Evolutionary conservation across 306 rosid genomes (phyloP), one percentile per base, ranked within the genome.

Genomic region (Neltuma alba): DNA sequence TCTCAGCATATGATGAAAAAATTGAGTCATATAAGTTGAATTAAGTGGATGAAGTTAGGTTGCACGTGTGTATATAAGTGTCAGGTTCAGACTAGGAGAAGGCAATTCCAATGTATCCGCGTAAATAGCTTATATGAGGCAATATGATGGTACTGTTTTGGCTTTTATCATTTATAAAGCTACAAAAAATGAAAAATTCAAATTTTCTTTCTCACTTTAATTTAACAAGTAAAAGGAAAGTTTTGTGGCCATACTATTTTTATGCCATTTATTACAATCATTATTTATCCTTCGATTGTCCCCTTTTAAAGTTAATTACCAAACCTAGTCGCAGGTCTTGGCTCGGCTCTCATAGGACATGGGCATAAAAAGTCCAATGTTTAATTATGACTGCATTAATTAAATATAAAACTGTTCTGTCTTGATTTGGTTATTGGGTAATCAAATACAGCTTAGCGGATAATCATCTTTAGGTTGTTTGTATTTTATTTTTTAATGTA

Each of bases 81-180:
- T 57, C 63, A 10, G 33, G 25, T 57, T 54, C 30, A 54, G 30
- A 54, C 61, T 54, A 52, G 58, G n/a, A 7, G 27, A 7, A 21
- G 31, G 63, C 33, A 10, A 58, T 25, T 25, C 64, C 64, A 58
- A 58, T 58, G 8, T 12, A 5, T 58, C 33, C 64, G 27, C 64
- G 34, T 27, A 27, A 12, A 12, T 58, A 58, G 64, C 23, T 28
- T 72, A 61, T 70, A 36, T 78, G 15, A 44, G 47, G 77, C 2
- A 52, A 48, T 75, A 52, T 64, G 63, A 42, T 68, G 76, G 25
- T n/a, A 72, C 80, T 82, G n/a, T 79, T 86, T 60, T 72, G 72
- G 72, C 57, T 76, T 70, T 78, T 81, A 60, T 79, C 54, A n/a
- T 30, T n/a, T 28, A 28, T 58, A 58, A 3, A 25, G 20, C 34